Base-by-base conservation (phyloP, 495 filamentous ascomycete species). In the Aspergillus hancockii region DNA sequence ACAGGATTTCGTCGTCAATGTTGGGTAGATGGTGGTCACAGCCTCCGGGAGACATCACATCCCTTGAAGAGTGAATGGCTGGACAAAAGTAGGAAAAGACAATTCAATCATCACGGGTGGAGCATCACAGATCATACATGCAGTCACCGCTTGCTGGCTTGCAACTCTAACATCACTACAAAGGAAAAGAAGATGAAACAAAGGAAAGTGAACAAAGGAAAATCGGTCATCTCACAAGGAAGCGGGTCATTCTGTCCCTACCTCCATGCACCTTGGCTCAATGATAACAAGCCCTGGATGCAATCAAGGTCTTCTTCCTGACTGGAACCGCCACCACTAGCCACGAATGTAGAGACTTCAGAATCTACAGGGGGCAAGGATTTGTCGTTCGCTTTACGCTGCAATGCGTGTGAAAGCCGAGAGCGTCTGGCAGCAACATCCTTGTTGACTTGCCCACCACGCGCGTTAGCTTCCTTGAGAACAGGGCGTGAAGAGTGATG, bases 251-350 rank as follows among this genome's bases (percentile, higher is more conserved):
- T 22, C 16, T 47, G 46, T 51, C 46, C 49, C 38, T 55, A 87
- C 63, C 75, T 70, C 85, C 85, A 87, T 60, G 81, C 82, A 43
- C 84, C 85, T 67, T 87, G 81, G 59, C 85, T 92, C 55, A 96
- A 75, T 25, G 86, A 89, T 49, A 96, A 68, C 54, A 96, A 72
- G 31, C 88, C 88, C 56, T 91, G 90, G 28, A 93, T 83, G 58
- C 89, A 91, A 68, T 92, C 90, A 65, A 91, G 74, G 64, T 93
- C 89, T 59, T 83, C 84, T 66, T 83, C 83, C 59, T 80, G 82
- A 62, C 81, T 88, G 7, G 85, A 85, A 36, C 82, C 82, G 19
- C 80, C 71, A 12, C 79, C 78, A 40, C 82, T 77, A 58, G 79
- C 67, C 87, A 91, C 90, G 69, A 92, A 90, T 1, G 78, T 76